phyloP scores from a whole-genome alignment of 306 rosid genomes.

The Coriaria nepalensis region DNA sequence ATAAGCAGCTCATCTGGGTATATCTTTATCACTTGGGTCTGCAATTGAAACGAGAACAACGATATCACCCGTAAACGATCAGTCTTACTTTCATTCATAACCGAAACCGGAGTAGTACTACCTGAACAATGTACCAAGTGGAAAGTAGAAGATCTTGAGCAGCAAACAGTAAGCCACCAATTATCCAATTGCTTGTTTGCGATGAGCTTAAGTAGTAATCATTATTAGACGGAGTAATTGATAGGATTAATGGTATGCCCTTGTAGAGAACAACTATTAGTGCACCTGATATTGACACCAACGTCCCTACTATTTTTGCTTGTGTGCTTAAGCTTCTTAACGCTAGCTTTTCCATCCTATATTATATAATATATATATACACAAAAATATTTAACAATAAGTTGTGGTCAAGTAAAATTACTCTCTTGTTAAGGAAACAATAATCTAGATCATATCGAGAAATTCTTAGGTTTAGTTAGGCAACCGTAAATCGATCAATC shows the following conservation, averaged over 20 bases:
- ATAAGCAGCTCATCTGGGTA: constrained; percentile 20
- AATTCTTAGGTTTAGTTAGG: too few species aligned
- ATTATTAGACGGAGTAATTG: background rate
- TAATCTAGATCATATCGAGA: too few species aligned
- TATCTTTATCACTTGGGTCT: constrained; percentile 16
- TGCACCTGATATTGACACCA: constrained; percentile 41
- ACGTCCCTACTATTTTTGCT: constrained; percentile 38
- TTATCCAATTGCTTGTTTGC: constrained; percentile 5
- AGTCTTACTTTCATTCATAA: background rate
- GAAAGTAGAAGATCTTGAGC: constrained; percentile 12
- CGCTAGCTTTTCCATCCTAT: constrained; percentile 41
- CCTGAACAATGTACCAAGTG: constrained; percentile 21
- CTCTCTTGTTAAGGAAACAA: too few species aligned
- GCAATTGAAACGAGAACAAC: background rate
- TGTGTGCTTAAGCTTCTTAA: constrained; percentile 29
- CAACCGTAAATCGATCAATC: too few species aligned
- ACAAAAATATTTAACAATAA: too few species aligned
- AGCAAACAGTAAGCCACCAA: constrained; percentile 21
- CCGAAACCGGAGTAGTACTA: too few species aligned
- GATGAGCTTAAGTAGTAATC: constrained; percentile 10
- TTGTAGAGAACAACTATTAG: constrained; percentile 33
- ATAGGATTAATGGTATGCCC: constrained; percentile 22
- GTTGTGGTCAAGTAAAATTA: too few species aligned
- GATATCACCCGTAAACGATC: too few species aligned
- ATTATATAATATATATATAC: too few species aligned